phyloP scores from a whole-genome alignment of 1,139 yeast species.

The Suhomyces anneliseae region DNA sequence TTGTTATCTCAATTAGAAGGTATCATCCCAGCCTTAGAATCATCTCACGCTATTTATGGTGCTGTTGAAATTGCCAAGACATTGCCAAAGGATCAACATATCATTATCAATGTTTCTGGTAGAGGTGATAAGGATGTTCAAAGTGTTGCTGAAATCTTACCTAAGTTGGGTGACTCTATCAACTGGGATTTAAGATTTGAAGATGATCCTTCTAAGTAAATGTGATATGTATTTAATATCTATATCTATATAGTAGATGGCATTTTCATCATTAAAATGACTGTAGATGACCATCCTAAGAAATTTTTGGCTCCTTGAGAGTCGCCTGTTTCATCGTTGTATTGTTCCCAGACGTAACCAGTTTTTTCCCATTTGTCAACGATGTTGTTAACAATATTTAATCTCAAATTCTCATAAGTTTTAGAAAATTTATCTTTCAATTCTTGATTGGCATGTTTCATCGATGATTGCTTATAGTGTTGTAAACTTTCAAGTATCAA shows the following conservation, averaged over 20 bases:
- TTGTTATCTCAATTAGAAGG: conserved; percentile 92
- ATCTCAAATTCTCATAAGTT: conserved; percentile 59
- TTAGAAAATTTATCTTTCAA: conserved; percentile 35
- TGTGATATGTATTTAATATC: not conserved
- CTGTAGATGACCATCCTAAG: conserved; percentile 91
- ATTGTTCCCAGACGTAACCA: conserved; percentile 91
- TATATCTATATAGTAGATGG: conserved; percentile 44
- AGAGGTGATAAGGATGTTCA: conserved; percentile 99
- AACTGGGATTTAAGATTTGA: conserved; percentile 97
- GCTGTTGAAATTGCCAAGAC: conserved; percentile 87
- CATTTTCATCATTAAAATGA: conserved; percentile 79
- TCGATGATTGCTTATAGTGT: conserved; percentile 41
- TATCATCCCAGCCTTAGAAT: conserved; percentile 96
- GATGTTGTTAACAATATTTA: conserved; percentile 67
- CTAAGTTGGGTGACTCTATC: conserved; percentile 82
- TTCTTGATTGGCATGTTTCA: conserved; percentile 17
- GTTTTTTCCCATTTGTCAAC: conserved; percentile 67
- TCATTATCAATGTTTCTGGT: conserved; percentile 89
- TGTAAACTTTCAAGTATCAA: conserved; percentile 69
- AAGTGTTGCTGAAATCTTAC: conserved; percentile 92
- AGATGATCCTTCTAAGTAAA: conserved; percentile 42
- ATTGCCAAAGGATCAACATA: conserved; percentile 73
- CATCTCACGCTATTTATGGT: conserved; percentile 93
- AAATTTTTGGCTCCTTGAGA: conserved; percentile 87
- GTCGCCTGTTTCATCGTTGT: conserved; percentile 71